These are phyloP conservation scores for Sporisorium exsertum DNA, from an alignment of 1,284 basidiomycete species.

Conservation along the genomic window DNA sequence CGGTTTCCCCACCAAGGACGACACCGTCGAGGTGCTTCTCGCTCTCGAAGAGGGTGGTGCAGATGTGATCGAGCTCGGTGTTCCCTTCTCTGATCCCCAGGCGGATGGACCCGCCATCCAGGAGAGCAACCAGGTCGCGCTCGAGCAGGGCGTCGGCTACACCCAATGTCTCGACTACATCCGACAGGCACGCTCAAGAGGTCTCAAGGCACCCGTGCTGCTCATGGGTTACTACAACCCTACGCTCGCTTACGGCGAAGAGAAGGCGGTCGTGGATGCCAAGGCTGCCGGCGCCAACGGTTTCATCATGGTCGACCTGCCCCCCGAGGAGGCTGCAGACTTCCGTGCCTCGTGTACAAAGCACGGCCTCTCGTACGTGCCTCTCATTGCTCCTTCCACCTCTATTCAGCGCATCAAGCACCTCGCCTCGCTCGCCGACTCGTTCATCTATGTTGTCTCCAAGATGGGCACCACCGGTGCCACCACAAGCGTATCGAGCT, in stretches of 20 bases:
- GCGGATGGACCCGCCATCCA: constrained; percentile 91
- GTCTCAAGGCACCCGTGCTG: constrained; percentile 85
- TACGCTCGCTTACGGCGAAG: constrained; percentile 92
- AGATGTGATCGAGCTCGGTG: constrained; percentile 94
- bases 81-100: constrained; percentile 94
- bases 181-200: constrained; percentile 81
- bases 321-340: constrained; percentile 91
- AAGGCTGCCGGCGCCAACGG: constrained; percentile 91
- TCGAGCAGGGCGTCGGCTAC: constrained; percentile 64
- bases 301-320: constrained; percentile 96
- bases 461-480: constrained; percentile 99
- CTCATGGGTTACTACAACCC: constrained; percentile 88
- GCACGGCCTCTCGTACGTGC: constrained; percentile 92
- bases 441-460: constrained; percentile 88
- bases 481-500: constrained; percentile 75
- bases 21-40: constrained; percentile 88
- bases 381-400: constrained; percentile 94
- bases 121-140: constrained; percentile 76
- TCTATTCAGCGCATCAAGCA: constrained; percentile 87
- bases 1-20: constrained; percentile 69
- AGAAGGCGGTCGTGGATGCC: constrained; percentile 89
- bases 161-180: constrained; percentile 76
- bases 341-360: constrained; percentile 89
- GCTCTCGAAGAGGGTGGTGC: constrained; percentile 92
- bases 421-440: constrained; percentile 90